Percentiles rank a stretch among this genome's conserved stretches.
phyloP scores from a whole-genome alignment of 768 basidiomycete species.

The Thelephora ganbajun region DNA sequence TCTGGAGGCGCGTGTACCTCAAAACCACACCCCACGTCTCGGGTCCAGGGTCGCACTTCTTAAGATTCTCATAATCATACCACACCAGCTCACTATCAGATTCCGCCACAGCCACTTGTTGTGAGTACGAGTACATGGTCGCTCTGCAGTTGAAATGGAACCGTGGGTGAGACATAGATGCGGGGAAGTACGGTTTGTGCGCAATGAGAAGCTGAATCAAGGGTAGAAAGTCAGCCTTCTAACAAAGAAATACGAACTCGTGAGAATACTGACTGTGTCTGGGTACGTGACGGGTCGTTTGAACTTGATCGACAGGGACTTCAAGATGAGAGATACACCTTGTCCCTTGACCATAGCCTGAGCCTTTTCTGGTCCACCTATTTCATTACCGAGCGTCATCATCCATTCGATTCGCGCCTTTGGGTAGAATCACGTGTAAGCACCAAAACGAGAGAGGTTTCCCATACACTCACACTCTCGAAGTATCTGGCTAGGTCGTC shows the following conservation, averaged over 20 bases:
- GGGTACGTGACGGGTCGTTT: constrained; percentile 63
- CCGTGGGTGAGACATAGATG: background rate
- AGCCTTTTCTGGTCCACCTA: constrained; percentile 44
- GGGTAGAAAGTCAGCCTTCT: background rate
- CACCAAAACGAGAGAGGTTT: background rate
- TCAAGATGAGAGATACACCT: constrained; percentile 64
- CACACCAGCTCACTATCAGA: constrained; percentile 56
- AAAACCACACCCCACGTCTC: constrained; percentile 21
- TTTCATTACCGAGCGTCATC: constrained; percentile 34
- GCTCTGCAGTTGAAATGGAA: constrained; percentile 34
- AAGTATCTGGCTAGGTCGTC: background rate
- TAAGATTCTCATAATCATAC: constrained; percentile 62
- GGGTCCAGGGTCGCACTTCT: constrained; percentile 50
- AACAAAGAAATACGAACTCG: background rate
- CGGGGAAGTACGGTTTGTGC: constrained; percentile 30
- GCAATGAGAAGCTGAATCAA: constrained; percentile 44
- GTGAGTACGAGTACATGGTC: constrained; percentile 50
- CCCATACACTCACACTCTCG: background rate
- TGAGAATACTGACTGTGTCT: constrained; percentile 37
- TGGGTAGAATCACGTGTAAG: constrained; percentile 51
- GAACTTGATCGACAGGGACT: constrained; percentile 53
- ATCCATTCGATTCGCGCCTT: constrained; percentile 62
- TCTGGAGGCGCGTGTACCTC: background rate
- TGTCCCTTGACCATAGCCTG: constrained; percentile 44
- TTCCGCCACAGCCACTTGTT: constrained; percentile 48